A percentile compares a stretch with the other conserved stretches of the same genome.
These are phyloP conservation scores for Anisogramma anomala DNA, from an alignment of 2,329 filamentous ascomycete species.

Conservation along the genomic window DNA sequence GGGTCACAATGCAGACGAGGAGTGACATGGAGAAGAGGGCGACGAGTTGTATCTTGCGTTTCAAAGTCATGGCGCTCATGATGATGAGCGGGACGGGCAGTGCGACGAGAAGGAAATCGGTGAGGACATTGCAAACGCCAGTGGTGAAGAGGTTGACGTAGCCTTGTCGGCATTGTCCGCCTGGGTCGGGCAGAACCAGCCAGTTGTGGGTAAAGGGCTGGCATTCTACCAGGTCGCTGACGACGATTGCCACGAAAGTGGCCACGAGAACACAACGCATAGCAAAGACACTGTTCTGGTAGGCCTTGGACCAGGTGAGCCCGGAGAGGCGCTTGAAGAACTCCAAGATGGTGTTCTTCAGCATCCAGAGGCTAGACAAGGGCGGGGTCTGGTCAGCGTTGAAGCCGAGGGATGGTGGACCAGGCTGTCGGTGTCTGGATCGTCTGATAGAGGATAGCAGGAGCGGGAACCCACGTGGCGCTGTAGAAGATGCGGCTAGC, in stretches of 20 bases:
- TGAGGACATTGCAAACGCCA: constrained; percentile 79
- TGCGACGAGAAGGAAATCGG: constrained; percentile 73
- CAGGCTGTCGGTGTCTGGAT: not conserved
- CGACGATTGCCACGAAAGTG: constrained; percentile 72
- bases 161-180: constrained; percentile 72
- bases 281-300: constrained; percentile 56
- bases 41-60: constrained; percentile 69
- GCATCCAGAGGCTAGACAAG: constrained; percentile 81
- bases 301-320: constrained; percentile 67
- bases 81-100: constrained; percentile 87
- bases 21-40: constrained; percentile 77
- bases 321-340: constrained; percentile 80
- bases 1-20: constrained; percentile 65
- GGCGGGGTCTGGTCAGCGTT: constrained; percentile 36
- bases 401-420: not conserved
- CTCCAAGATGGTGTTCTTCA: constrained; percentile 82
- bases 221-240: constrained; percentile 77
- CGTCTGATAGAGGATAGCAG: not conserved
- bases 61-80: constrained; percentile 60
- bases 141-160: constrained; percentile 82
- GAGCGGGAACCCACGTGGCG: constrained; percentile 56
- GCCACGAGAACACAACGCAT: constrained; percentile 64
- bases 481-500: constrained; percentile 77
- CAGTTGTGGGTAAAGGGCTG: constrained; percentile 63
- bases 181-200: constrained; percentile 78